Conservation (phyloP, 495 filamentous ascomycete genomes). For the Talaromyces borbonicus region DNA sequence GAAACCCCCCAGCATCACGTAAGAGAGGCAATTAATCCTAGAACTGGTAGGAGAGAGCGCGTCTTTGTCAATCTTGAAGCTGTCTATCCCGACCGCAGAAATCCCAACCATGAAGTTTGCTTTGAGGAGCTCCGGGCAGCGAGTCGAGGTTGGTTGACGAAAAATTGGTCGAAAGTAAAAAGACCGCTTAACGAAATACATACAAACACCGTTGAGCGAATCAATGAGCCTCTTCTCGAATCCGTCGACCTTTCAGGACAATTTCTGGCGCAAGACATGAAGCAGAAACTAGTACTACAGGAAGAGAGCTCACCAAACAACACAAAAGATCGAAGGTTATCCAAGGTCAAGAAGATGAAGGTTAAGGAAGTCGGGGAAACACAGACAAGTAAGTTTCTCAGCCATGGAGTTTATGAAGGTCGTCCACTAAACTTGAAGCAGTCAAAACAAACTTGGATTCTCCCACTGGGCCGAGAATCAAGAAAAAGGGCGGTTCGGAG, state of each 20-base stretch:
- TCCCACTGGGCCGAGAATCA: slow-evolving; percentile 66
- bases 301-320: slow-evolving; percentile 13
- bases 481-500: slow-evolving; percentile 62
- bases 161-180: slow-evolving; percentile 48
- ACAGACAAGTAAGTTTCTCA: slow-evolving; percentile 60
- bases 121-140: slow-evolving; percentile 87
- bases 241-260: slow-evolving; percentile 11
- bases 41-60: slow-evolving; percentile 68
- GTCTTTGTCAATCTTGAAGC: slow-evolving; percentile 78
- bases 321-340: slow-evolving; percentile 24
- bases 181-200: slow-evolving; percentile 31
- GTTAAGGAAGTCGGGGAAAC: slow-evolving; percentile 71
- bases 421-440: slow-evolving; percentile 24
- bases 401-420: background rate
- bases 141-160: slow-evolving; percentile 65
- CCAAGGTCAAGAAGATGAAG: slow-evolving; percentile 56
- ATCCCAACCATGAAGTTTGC: slow-evolving; percentile 60
- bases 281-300: slow-evolving; percentile 21
- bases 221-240: slow-evolving; percentile 9
- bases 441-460: slow-evolving; percentile 91
- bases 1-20: slow-evolving; percentile 40
- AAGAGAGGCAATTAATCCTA: slow-evolving; percentile 68
- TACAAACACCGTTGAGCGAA: slow-evolving; percentile 20
- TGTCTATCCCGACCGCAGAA: slow-evolving; percentile 67
- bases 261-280: slow-evolving; percentile 17